Conservation (phyloP, 495 filamentous ascomycete genomes). For the Haplographium delicatum region DNA sequence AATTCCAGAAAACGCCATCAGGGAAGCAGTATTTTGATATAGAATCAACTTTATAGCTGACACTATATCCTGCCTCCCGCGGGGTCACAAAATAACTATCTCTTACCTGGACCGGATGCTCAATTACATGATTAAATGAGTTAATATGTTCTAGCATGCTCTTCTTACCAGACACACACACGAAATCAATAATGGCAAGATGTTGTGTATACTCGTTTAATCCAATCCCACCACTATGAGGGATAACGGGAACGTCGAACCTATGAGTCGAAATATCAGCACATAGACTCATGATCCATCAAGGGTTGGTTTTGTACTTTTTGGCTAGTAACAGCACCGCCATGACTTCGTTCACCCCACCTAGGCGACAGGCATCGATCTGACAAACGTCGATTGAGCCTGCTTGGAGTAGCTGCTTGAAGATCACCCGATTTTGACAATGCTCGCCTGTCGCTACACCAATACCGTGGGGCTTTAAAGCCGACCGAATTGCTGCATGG, state of each 20-base stretch:
- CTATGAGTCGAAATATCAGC: neutral
- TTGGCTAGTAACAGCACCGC: slow-evolving; percentile 3
- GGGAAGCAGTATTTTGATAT: slow-evolving; percentile 56
- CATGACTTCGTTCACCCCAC: slow-evolving; percentile 5
- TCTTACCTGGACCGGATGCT: slow-evolving; percentile 51
- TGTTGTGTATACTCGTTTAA: slow-evolving; percentile 65
- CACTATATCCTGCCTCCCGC: slow-evolving; percentile 54
- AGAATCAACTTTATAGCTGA: slow-evolving; percentile 59
- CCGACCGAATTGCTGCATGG: slow-evolving; percentile 5
- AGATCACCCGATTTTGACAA: slow-evolving; percentile 5
- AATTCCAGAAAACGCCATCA: slow-evolving; percentile 56
- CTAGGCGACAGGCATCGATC: slow-evolving; percentile 10
- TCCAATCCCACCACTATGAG: slow-evolving; percentile 58
- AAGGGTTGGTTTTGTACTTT: neutral
- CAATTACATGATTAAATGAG: slow-evolving; percentile 61
- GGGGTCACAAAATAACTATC: slow-evolving; percentile 61
- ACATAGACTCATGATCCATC: neutral
- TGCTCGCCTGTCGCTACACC: slow-evolving; percentile 9
- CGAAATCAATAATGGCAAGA: slow-evolving; percentile 60
- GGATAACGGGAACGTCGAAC: slow-evolving; percentile 55
- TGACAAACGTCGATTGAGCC: slow-evolving; percentile 2
- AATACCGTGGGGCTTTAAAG: slow-evolving; percentile 5
- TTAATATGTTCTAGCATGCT: slow-evolving; percentile 60
- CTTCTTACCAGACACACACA: slow-evolving; percentile 54
- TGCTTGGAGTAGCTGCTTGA: slow-evolving; percentile 9